Evolutionary conservation across 805 yeast genomes (phyloP).

Genomic region (Spathaspora passalidarum): DNA sequence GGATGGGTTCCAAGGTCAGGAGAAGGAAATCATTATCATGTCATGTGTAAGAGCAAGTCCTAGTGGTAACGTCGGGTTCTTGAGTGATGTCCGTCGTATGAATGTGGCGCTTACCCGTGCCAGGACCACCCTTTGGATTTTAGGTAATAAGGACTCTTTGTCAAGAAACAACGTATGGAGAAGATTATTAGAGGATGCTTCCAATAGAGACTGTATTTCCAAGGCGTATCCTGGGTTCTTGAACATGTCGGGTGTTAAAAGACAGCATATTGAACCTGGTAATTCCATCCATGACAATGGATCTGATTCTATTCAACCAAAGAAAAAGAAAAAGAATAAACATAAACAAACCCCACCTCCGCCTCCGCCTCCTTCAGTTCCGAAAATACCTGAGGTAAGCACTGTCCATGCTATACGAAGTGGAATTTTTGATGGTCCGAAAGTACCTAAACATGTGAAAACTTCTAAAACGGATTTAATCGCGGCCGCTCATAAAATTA

Average conservation of each 20-base stretch:
- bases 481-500: background rate
- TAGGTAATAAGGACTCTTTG: slow-evolving; percentile 76
- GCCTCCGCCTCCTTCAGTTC: too few relatives aligned
- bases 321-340: background rate
- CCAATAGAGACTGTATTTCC: slow-evolving; percentile 36
- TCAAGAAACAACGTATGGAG: slow-evolving; percentile 69
- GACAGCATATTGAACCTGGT: background rate
- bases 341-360: background rate
- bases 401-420: background rate
- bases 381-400: too few relatives aligned
- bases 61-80: slow-evolving; percentile 72
- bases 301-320: background rate
- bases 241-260: slow-evolving; percentile 5
- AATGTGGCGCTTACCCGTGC: slow-evolving; percentile 97
- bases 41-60: slow-evolving; percentile 92
- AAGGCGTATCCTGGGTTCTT: slow-evolving; percentile 38
- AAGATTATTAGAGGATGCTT: slow-evolving; percentile 64
- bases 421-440: background rate
- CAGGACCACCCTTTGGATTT: slow-evolving; percentile 83
- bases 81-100: slow-evolving; percentile 91
- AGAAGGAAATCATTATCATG: slow-evolving; percentile 87
- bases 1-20: slow-evolving; percentile 92
- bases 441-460: background rate
- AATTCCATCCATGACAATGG: too few relatives aligned
- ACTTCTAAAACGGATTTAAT: background rate